These are phyloP conservation scores for Pseudofabraea citricarpa DNA, from an alignment of 2,329 filamentous ascomycete genomes.

Conservation along the genomic window DNA sequence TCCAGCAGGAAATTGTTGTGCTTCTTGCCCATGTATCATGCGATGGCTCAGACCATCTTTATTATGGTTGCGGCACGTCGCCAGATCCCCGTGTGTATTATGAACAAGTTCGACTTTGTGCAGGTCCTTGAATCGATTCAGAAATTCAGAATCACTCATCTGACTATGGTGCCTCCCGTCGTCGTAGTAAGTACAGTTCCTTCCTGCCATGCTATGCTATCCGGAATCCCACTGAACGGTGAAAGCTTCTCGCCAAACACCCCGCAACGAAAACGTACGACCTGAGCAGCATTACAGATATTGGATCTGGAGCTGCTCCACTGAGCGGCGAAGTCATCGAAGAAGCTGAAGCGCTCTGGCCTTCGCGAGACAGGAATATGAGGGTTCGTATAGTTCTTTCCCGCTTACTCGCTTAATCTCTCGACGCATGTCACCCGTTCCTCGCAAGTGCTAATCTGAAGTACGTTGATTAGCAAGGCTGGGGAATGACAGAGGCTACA, in stretches of 20 bases:
- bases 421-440: no score
- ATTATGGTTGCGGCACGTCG: conserved; percentile 52
- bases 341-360: conserved; percentile 55
- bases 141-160: conserved; percentile 61
- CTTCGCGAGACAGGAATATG: conserved; percentile 41
- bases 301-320: conserved; percentile 68
- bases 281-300: conserved; percentile 55
- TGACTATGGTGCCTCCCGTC: conserved; percentile 70
- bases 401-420: no score
- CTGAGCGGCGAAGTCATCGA: conserved; percentile 50
- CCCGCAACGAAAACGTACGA: conserved; percentile 62
- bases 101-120: conserved; percentile 72
- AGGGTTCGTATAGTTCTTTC: conserved; percentile 24
- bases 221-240: conserved; percentile 5
- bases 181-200: conserved; percentile 43
- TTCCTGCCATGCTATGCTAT: neutral
- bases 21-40: conserved; percentile 57
- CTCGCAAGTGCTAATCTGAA: neutral
- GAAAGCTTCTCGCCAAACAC: conserved; percentile 58
- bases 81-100: conserved; percentile 68
- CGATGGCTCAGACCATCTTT: conserved; percentile 68
- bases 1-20: conserved; percentile 18
- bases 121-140: conserved; percentile 66
- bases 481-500: conserved; percentile 84
- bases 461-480: conserved; percentile 56